These are phyloP conservation scores for Bipolaris cookei DNA, from an alignment of 2,329 filamentous ascomycete species.

Conservation along the genomic window DNA sequence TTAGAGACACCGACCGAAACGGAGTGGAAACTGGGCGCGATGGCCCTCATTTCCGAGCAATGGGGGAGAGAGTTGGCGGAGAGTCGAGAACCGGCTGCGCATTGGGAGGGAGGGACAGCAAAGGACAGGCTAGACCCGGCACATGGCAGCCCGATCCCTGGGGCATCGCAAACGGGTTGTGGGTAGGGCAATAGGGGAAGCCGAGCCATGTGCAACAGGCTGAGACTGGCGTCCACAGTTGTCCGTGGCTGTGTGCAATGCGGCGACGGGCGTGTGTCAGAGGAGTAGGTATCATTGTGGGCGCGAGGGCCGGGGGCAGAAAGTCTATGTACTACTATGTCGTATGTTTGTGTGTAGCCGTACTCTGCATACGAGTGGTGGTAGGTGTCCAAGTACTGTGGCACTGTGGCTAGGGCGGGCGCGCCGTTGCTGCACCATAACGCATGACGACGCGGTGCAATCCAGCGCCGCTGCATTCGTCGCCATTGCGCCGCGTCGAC, in stretches of 20 bases:
- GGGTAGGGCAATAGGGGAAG: not conserved
- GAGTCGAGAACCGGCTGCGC: slow-evolving; percentile 13
- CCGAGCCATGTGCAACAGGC: slow-evolving; percentile 4
- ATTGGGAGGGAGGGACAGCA: slow-evolving; percentile 1
- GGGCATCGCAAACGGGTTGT: slow-evolving; percentile 3
- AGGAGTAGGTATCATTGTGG: not conserved
- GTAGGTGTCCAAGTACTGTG: not conserved
- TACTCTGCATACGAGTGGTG: no score
- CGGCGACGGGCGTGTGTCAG: not conserved
- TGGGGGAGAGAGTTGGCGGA: slow-evolving; percentile 10
- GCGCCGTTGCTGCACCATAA: slow-evolving; percentile 7
- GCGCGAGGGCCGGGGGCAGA: no score
- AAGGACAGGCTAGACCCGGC: slow-evolving; percentile 6
- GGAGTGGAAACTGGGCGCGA: slow-evolving; percentile 7
- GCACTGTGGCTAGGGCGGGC: slow-evolving; percentile 8
- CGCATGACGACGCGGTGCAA: not conserved
- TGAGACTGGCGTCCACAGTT: slow-evolving; percentile 5
- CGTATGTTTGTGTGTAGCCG: no score
- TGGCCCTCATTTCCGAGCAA: slow-evolving; percentile 20
- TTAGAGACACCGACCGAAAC: slow-evolving; percentile 3
- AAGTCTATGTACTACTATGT: no score
- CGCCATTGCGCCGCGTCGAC: slow-evolving; percentile 7
- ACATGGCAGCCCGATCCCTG: not conserved
- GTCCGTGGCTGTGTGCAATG: slow-evolving; percentile 22
- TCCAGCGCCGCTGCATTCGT: no score